These are phyloP conservation scores for Pseudotsuga menziesii DNA, from an alignment of 75 land plant species.

Conservation along the genomic window DNA sequence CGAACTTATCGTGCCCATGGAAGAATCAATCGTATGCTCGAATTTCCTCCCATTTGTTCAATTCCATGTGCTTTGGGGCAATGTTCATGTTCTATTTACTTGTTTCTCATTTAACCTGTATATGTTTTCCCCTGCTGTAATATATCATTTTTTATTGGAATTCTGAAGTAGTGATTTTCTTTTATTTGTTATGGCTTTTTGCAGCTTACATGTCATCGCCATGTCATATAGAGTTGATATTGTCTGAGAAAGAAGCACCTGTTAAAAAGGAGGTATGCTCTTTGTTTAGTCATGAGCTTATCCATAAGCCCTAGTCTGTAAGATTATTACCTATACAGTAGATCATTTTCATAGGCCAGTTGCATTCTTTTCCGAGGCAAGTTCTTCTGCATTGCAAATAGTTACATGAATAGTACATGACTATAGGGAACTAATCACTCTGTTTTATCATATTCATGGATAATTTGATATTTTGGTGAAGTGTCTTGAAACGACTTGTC, in stretches of 20 bases:
- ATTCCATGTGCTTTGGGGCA: neutral
- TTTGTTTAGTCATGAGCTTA: neutral
- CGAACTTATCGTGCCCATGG: conserved; percentile 74
- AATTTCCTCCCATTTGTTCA: neutral
- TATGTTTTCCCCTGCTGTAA: no score
- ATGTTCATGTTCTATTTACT: neutral
- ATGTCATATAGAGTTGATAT: conserved; percentile 86
- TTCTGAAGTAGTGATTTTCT: neutral
- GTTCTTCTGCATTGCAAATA: no score
- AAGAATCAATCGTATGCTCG: conserved; percentile 57
- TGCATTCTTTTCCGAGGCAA: no score
- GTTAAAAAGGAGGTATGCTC: conserved; percentile 62
- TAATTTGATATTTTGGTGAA: neutral
- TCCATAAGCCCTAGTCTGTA: no score
- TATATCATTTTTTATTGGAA: no score
- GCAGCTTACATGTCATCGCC: conserved; percentile 98
- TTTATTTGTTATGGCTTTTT: neutral
- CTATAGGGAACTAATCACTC: no score
- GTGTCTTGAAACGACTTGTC: no score
- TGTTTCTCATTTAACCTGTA: neutral
- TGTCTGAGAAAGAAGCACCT: conserved; percentile 90
- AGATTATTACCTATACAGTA: no score
- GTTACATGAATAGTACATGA: no score
- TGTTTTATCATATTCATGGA: neutral
- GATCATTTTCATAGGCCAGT: no score